Conservation (phyloP, 805 yeast genomes). For the Candida boleticola region DNA sequence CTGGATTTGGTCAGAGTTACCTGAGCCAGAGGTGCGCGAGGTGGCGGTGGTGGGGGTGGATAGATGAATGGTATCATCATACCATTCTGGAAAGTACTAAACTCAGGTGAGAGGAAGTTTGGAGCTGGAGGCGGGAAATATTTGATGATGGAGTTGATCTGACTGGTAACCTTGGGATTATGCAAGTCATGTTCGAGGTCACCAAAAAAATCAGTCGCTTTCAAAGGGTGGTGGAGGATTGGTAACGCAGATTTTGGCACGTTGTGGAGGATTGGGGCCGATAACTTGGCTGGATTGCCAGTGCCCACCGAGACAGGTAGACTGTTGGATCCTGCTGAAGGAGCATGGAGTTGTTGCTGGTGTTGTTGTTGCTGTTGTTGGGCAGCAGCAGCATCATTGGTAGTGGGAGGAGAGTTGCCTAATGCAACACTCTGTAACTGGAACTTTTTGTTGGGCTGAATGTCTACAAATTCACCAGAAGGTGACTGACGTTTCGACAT, state of each 20-base stretch:
- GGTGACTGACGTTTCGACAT: slow-evolving; percentile 1
- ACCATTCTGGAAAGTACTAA: slow-evolving; percentile 18
- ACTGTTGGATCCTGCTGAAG: too few species aligned
- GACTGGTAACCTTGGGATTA: slow-evolving; percentile 13
- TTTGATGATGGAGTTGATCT: slow-evolving; percentile 21
- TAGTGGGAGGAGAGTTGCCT: neutral
- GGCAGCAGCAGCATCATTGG: neutral
- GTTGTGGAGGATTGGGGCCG: slow-evolving; percentile 27
- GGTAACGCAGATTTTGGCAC: slow-evolving; percentile 39
- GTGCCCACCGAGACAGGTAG: too few species aligned
- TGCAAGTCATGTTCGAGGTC: slow-evolving; percentile 22
- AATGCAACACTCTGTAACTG: neutral
- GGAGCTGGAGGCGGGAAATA: slow-evolving; percentile 31
- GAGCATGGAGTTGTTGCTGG: too few species aligned
- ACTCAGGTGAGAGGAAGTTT: slow-evolving; percentile 5
- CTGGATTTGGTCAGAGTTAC: too few species aligned
- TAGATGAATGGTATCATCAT: slow-evolving; percentile 43
- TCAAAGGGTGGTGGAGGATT: slow-evolving; percentile 30
- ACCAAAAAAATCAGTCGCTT: slow-evolving; percentile 32
- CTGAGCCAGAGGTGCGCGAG: slow-evolving; percentile 1
- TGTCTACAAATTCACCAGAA: neutral
- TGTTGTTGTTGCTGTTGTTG: too few species aligned
- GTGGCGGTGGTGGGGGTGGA: slow-evolving; percentile 38
- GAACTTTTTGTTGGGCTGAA: neutral
- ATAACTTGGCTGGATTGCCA: too few species aligned